Evolutionary conservation across 73 alveolate species (phyloP).

Genomic region (Breviolum minutum): DNA sequence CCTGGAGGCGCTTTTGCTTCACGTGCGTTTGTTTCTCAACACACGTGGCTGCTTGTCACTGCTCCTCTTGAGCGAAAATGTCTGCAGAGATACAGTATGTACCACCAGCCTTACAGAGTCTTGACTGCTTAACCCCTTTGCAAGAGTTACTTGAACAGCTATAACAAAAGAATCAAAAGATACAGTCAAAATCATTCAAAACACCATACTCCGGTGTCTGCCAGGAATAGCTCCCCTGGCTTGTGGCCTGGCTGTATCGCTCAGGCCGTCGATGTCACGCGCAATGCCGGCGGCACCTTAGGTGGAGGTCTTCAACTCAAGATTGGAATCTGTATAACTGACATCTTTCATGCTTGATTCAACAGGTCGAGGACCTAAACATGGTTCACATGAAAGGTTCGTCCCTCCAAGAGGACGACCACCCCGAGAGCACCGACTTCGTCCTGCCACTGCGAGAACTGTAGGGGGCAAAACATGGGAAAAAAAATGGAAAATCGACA

Average conservation of each 20-base stretch:
- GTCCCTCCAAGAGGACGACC: not conserved
- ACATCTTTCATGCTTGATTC: too few relatives aligned
- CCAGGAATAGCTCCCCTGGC: not conserved
- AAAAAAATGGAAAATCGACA: not conserved
- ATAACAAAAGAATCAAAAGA: not conserved
- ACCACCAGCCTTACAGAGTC: too few relatives aligned
- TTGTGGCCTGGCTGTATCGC: not conserved
- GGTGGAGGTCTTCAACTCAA: not conserved
- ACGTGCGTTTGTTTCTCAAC: not conserved
- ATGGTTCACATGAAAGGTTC: too few relatives aligned
- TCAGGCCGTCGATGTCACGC: conserved; percentile 28
- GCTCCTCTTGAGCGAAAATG: conserved; percentile 5
- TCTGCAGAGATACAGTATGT: not conserved
- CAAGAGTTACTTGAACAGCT: not conserved
- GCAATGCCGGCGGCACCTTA: conserved; percentile 54
- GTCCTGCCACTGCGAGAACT: not conserved
- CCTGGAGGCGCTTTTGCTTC: not conserved
- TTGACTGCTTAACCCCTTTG: too few relatives aligned
- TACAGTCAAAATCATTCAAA: too few relatives aligned
- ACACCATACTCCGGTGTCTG: too few relatives aligned
- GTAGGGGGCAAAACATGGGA: not conserved
- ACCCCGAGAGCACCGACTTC: conserved; percentile 41
- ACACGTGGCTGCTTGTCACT: not conserved
- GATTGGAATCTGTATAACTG: not conserved
- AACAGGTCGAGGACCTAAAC: too few relatives aligned